Percentiles rank a stretch among this genome's conserved stretches.
Evolutionary conservation across 345 rosid species (phyloP).

Genomic region (Salix koriyanagi): DNA sequence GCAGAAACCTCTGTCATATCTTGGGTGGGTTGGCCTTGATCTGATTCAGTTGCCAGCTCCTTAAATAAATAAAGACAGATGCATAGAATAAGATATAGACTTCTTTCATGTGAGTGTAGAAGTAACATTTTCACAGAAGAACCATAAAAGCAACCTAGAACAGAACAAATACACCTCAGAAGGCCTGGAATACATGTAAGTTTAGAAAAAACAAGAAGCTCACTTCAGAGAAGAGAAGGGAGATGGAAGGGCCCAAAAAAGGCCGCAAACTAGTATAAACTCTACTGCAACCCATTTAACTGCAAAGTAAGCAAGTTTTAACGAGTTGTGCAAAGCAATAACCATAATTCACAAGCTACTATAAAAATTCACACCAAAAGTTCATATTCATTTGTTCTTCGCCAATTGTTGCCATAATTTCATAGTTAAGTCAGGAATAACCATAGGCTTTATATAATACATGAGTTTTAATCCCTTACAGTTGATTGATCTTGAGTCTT

Average conservation of each 20-base stretch:
- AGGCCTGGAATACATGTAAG: not conserved
- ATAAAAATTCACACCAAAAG: not conserved
- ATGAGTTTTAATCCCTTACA: constrained; percentile 40
- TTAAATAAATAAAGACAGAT: constrained; percentile 18
- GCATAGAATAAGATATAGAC: not conserved
- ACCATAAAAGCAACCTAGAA: too few relatives aligned
- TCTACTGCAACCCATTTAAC: not conserved
- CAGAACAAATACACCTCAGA: not conserved
- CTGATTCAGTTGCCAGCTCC: constrained; percentile 67
- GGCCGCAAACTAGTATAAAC: not conserved
- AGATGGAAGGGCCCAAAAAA: not conserved
- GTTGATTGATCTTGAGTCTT: constrained; percentile 62
- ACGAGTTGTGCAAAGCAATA: not conserved
- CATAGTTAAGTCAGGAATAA: not conserved
- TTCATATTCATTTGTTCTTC: not conserved
- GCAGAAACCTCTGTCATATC: constrained; percentile 53
- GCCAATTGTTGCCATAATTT: not conserved
- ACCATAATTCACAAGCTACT: not conserved
- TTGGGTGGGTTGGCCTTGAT: constrained; percentile 53
- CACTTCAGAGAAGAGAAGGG: not conserved
- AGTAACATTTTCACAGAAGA: not conserved
- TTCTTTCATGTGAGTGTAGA: not conserved
- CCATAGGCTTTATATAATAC: not conserved
- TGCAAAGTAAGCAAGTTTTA: not conserved
- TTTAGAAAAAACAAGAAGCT: not conserved